These are phyloP conservation scores for Leptosphaerulina australis DNA, from an alignment of 2,329 filamentous ascomycete species.

Conservation along the genomic window DNA sequence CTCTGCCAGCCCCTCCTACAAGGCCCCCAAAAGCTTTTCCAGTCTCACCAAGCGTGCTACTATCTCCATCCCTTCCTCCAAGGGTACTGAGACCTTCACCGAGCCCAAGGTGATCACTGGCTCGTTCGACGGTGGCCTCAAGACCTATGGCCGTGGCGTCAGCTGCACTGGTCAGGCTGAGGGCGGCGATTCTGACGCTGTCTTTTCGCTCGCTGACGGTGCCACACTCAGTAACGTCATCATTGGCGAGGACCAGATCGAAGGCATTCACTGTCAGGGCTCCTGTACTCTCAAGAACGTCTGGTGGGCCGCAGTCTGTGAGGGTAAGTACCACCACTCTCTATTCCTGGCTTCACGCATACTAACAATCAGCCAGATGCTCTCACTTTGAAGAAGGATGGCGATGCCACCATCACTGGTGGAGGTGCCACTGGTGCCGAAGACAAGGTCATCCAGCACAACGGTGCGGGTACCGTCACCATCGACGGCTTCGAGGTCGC, in stretches of 20 bases:
- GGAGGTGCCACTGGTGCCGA: slow-evolving; percentile 45
- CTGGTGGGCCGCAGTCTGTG: slow-evolving; percentile 50
- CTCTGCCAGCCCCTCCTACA: slow-evolving; percentile 27
- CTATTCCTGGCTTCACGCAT: background rate
- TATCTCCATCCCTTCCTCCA: slow-evolving; percentile 30
- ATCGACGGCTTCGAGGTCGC: slow-evolving; percentile 37
- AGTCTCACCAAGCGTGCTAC: slow-evolving; percentile 27
- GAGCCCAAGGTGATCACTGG: slow-evolving; percentile 23
- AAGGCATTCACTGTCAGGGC: slow-evolving; percentile 44
- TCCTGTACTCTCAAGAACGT: slow-evolving; percentile 55
- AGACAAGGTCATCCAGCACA: slow-evolving; percentile 51
- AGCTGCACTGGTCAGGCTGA: slow-evolving; percentile 51
- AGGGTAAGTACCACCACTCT: slow-evolving; percentile 24
- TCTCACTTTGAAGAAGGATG: slow-evolving; percentile 39
- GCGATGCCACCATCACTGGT: slow-evolving; percentile 47
- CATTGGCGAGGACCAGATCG: slow-evolving; percentile 57
- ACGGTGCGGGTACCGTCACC: slow-evolving; percentile 46
- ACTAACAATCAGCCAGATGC: slow-evolving; percentile 33
- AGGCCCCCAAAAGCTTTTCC: slow-evolving; percentile 25
- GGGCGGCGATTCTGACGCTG: slow-evolving; percentile 53
- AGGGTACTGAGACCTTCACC: slow-evolving; percentile 29
- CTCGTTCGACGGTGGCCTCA: slow-evolving; percentile 32
- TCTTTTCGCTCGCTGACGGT: slow-evolving; percentile 58
- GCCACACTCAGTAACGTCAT: slow-evolving; percentile 60
- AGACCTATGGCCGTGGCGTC: slow-evolving; percentile 33